Evolutionary conservation across 2,329 filamentous ascomycete species (phyloP).

Genomic region (Magnaporthiopsis incrustans): DNA sequence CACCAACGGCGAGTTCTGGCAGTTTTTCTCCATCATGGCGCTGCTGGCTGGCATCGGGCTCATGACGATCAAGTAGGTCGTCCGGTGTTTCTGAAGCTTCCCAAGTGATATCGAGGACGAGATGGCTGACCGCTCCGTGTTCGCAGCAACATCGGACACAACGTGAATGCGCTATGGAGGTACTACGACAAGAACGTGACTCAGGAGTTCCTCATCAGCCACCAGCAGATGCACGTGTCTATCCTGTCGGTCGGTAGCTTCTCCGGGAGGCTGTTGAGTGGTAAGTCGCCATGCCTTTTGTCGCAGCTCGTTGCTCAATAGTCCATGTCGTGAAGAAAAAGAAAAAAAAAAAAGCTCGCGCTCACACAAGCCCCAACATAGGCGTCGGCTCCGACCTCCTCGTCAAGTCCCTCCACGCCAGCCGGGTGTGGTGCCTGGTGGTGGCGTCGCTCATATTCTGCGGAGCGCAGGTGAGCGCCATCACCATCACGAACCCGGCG

Average conservation of each 20-base stretch:
- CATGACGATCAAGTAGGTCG: conserved; percentile 94
- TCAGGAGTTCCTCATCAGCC: conserved; percentile 67
- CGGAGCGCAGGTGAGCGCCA: conserved; percentile 67
- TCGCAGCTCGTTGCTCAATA: not conserved
- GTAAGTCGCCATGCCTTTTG: conserved; percentile 28
- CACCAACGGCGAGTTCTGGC: conserved; percentile 74
- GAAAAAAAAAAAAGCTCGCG: too few species aligned
- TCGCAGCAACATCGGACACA: conserved; percentile 83
- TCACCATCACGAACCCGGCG: conserved; percentile 69
- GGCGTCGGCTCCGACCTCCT: conserved; percentile 88
- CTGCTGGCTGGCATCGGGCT: conserved; percentile 88
- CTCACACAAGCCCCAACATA: conserved; percentile 21
- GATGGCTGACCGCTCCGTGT: not conserved
- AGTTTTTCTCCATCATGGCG: conserved; percentile 78
- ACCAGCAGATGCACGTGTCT: conserved; percentile 87
- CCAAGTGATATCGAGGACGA: too few species aligned
- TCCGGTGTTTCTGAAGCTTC: not conserved
- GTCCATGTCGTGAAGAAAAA: too few species aligned
- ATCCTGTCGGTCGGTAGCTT: conserved; percentile 89
- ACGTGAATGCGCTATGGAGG: conserved; percentile 80
- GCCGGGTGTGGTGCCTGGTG: conserved; percentile 86
- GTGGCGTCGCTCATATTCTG: conserved; percentile 71
- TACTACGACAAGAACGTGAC: conserved; percentile 68
- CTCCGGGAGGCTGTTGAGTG: conserved; percentile 67
- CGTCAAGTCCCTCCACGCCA: conserved; percentile 70